These are phyloP conservation scores for Citrus medica DNA, from an alignment of 345 rosid genomes.

Conservation along the genomic window DNA sequence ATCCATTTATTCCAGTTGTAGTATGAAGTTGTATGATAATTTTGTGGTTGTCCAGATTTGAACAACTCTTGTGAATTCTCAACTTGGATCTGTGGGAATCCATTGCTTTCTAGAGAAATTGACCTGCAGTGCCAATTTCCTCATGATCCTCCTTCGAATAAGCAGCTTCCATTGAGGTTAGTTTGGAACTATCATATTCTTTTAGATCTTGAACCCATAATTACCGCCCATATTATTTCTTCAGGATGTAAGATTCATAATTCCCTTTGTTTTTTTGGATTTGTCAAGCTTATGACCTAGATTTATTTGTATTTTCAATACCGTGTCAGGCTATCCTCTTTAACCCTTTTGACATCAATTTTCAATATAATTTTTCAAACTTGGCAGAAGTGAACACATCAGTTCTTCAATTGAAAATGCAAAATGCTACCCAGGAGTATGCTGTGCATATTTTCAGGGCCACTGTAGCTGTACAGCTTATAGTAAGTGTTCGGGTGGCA, in stretches of 20 bases:
- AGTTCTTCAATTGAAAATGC: constrained; percentile 18
- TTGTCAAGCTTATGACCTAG: not conserved
- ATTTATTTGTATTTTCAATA: not conserved
- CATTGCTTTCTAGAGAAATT: constrained; percentile 17
- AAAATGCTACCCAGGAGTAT: constrained; percentile 27
- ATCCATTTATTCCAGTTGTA: not conserved
- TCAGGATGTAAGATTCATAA: not conserved
- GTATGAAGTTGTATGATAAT: not conserved
- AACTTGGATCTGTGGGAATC: constrained; percentile 15
- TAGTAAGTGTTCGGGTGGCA: constrained; percentile 22
- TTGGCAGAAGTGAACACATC: constrained; percentile 24
- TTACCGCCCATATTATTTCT: not conserved
- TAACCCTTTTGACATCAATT: not conserved
- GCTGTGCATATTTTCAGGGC: constrained; percentile 14
- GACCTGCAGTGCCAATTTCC: constrained; percentile 28
- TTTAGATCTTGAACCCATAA: not conserved
- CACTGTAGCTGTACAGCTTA: constrained; percentile 26
- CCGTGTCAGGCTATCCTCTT: not conserved
- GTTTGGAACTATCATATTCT: not conserved
- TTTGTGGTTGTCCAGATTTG: constrained; percentile 26
- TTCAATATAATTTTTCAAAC: constrained; percentile 12
- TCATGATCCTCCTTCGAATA: constrained; percentile 14
- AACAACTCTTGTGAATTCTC: constrained; percentile 23
- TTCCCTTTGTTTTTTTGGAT: not conserved
- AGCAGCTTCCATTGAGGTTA: constrained; percentile 28